phyloP scores from a whole-genome alignment of 2,329 filamentous ascomycete species.

The Diaporthe humulicola region DNA sequence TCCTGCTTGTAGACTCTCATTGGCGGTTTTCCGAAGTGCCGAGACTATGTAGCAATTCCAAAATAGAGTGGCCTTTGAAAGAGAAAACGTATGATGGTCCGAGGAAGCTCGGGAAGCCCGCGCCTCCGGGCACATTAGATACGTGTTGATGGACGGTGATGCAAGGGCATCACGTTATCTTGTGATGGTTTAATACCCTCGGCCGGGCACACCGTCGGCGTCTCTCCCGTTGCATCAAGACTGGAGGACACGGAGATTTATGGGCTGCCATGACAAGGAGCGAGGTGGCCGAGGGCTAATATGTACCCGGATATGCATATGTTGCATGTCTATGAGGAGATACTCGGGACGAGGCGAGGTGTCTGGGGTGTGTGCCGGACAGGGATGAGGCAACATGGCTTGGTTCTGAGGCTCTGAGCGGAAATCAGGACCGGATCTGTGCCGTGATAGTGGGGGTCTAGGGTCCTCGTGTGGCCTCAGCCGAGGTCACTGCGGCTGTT shows the following conservation, averaged over 20 bases:
- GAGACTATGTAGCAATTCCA: not conserved
- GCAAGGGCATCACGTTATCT: not conserved
- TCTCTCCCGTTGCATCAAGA: not conserved
- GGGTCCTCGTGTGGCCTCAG: constrained; percentile 2
- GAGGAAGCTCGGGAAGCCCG: not conserved
- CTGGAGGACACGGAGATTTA: not conserved
- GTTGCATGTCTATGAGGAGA: constrained; percentile 6
- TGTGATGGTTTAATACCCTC: not conserved
- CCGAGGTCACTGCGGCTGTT: constrained; percentile 18
- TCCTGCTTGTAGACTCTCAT: not conserved
- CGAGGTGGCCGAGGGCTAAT: not conserved
- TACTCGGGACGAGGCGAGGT: not conserved
- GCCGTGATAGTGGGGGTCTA: not conserved
- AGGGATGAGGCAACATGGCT: constrained; percentile 14
- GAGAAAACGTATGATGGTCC: no score
- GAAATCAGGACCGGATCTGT: constrained; percentile 11
- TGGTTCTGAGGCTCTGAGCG: constrained; percentile 12
- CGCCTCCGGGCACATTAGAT: not conserved
- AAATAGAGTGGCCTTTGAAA: not conserved
- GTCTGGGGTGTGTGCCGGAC: not conserved
- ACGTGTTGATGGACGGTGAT: not conserved
- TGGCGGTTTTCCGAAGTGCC: not conserved
- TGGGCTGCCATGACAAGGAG: not conserved
- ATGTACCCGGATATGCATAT: not conserved
- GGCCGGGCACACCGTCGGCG: not conserved